Evolutionary conservation across 225 moss, liverwort and hornwort genomes (phyloP).

Genomic region (Neckera pumila): DNA sequence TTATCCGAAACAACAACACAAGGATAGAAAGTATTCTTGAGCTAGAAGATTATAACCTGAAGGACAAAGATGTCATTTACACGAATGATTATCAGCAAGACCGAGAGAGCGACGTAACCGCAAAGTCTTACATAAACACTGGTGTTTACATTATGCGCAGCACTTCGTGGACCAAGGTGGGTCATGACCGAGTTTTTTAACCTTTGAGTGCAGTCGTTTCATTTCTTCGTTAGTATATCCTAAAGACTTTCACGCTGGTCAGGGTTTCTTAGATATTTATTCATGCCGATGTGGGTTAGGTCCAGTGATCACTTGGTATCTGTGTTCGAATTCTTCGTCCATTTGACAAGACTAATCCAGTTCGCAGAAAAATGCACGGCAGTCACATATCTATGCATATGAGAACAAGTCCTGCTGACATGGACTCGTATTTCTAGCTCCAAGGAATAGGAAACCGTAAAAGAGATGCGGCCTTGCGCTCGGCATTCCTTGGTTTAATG

Average conservation of each 20-base stretch:
- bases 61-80: conserved; percentile 70
- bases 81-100: conserved; percentile 55
- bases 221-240: not conserved
- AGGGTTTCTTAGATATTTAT: not conserved
- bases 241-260: not conserved
- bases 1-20: conserved; percentile 67
- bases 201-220: not conserved
- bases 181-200: not conserved
- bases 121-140: conserved; percentile 52
- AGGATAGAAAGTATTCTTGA: conserved; percentile 65
- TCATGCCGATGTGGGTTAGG: not conserved
- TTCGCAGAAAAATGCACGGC: not conserved
- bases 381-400: not conserved
- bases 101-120: conserved; percentile 47
- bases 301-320: not conserved
- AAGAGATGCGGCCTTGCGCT: not conserved
- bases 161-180: conserved; percentile 75
- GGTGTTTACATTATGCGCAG: conserved; percentile 81
- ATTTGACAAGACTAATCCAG: not conserved
- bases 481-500: not conserved
- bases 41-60: conserved; percentile 40
- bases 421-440: not conserved
- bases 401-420: not conserved
- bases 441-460: not conserved
- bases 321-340: not conserved